These are phyloP conservation scores for Cordyceps fumosorosea DNA, from an alignment of 2,329 filamentous ascomycete species.

Conservation along the genomic window DNA sequence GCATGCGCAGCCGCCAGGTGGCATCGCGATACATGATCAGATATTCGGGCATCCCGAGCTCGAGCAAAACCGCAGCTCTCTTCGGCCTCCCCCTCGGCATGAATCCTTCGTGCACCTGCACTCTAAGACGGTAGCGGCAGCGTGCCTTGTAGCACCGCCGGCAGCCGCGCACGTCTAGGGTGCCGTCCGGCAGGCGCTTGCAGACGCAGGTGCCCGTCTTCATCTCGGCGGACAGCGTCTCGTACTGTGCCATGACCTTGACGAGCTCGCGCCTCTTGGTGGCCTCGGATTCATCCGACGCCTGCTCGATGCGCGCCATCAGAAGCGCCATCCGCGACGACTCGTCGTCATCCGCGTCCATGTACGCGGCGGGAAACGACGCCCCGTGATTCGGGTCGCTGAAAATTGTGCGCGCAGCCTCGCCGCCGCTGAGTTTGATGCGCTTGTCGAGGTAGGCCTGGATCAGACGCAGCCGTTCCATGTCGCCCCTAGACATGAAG, in stretches of 20 bases:
- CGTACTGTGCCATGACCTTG: neutral
- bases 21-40: neutral
- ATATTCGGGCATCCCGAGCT: neutral
- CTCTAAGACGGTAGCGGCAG: neutral
- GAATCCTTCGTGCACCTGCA: neutral
- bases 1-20: constrained; percentile 2
- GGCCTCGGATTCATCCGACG: neutral
- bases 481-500: constrained; percentile 37
- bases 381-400: neutral
- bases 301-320: neutral
- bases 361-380: neutral
- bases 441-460: constrained; percentile 15
- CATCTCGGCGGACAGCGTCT: neutral
- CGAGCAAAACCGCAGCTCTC: neutral
- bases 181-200: neutral
- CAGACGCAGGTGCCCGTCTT: neutral
- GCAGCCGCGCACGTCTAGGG: neutral
- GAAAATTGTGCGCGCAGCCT: neutral
- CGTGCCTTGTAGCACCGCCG: neutral
- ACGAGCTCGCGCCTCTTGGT: neutral
- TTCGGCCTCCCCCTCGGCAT: neutral
- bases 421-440: too few relatives aligned
- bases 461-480: constrained; percentile 39
- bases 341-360: neutral
- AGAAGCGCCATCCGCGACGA: neutral